These are phyloP conservation scores for Pythium utonaiense DNA, from an alignment of 352 stramenopile species.

Conservation along the genomic window DNA sequence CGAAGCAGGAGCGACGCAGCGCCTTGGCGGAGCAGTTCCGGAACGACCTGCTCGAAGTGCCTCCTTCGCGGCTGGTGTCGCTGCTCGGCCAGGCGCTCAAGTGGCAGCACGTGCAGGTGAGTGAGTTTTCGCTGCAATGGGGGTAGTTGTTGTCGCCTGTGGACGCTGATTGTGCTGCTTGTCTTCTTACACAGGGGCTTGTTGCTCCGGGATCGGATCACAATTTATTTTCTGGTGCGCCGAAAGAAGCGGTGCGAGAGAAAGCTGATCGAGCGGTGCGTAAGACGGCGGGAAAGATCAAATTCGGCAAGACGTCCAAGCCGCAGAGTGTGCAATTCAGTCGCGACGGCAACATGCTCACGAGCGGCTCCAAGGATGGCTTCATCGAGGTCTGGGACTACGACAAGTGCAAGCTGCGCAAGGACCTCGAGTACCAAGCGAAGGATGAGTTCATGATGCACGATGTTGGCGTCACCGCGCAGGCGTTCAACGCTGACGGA, in stretches of 20 bases:
- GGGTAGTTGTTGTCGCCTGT: neutral
- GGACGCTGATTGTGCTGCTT: neutral
- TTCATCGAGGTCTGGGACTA: slow-evolving; percentile 94
- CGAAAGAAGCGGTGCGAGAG: slow-evolving; percentile 53
- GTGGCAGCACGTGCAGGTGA: slow-evolving; percentile 80
- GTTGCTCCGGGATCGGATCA: slow-evolving; percentile 60
- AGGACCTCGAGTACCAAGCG: slow-evolving; percentile 92
- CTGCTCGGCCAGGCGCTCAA: slow-evolving; percentile 89
- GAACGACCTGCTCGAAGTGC: slow-evolving; percentile 69
- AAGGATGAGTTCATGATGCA: slow-evolving; percentile 94
- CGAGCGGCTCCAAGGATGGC: slow-evolving; percentile 93
- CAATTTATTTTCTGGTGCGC: slow-evolving; percentile 76
- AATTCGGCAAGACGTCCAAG: slow-evolving; percentile 83
- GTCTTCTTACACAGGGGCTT: slow-evolving; percentile 35
- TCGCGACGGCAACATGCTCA: slow-evolving; percentile 82
- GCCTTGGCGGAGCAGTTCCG: slow-evolving; percentile 75
- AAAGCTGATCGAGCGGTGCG: slow-evolving; percentile 57
- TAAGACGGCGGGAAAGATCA: slow-evolving; percentile 80
- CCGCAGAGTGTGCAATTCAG: slow-evolving; percentile 87
- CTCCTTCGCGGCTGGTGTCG: slow-evolving; percentile 86
- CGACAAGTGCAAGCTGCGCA: slow-evolving; percentile 87
- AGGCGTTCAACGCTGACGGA: slow-evolving; percentile 86
- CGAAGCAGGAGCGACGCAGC: slow-evolving; percentile 79
- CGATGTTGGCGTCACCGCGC: slow-evolving; percentile 77
- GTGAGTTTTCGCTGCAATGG: slow-evolving; percentile 8